Evolutionary conservation across 2,329 filamentous ascomycete genomes (phyloP), one percentile per base, ranked within the genome.

Genomic region (Aspergillus novofumigatus): DNA sequence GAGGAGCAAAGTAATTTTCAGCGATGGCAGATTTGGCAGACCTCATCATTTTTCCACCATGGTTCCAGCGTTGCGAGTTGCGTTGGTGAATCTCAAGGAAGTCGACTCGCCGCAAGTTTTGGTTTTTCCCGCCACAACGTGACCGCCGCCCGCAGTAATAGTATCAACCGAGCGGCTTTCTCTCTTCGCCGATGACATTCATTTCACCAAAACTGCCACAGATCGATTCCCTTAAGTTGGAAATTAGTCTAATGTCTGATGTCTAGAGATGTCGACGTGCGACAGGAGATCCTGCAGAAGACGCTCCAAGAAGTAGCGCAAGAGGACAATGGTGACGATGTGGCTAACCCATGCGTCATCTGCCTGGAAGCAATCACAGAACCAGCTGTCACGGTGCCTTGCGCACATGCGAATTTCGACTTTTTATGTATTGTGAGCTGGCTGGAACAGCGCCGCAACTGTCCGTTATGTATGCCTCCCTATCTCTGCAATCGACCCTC

Each of bases 351-450:
- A 67, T 97, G 92, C 73, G 91, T 95, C 61, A 94, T 97, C 72
- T 97, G 92, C 73, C 85, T 97, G 59, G 89, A 93, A 56, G 69
- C 77, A 53, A 80, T 96, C 67, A 84, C 85, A 9, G 90, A 94
- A 66, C 77, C 84, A 53, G 91, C 89, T 61, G 80, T 87, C 52
- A 84, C 90, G 7, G 77, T 82, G 21, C 92, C 92, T 7, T 97
- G 92, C 78, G 82, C 84, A 45, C 92, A 97, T 77, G 76, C 80
- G 56, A 85, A 86, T 64, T 96, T 95, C 71, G 92, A 97, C 78
- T 95, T 92, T 69, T 72, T 91, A 11, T 97, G 92, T 72, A 82
- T 96, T 5, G 76, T 87, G 23, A 92, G 83, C 74, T 97, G 93
- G 92, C 78, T 96, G 4, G 82, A 91, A 64, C 80, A 89, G 61